Percentiles rank a stretch among this genome's conserved stretches.
Conservation (phyloP, 768 basidiomycete species). For the Psilocybe cyanescens region DNA sequence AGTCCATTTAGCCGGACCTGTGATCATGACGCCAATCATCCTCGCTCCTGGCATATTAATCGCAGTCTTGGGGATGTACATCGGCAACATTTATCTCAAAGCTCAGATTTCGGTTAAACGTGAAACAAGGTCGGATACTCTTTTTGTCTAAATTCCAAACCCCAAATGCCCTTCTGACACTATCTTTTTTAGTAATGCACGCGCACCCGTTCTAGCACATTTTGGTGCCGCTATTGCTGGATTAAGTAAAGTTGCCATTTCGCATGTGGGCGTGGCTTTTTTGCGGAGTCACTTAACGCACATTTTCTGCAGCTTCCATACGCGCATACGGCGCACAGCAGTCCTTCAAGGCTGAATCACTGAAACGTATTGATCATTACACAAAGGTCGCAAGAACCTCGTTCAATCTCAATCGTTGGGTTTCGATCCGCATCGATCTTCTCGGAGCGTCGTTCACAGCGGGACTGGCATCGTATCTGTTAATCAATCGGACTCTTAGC, state of each 20-base stretch:
- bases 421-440: slow-evolving; percentile 56
- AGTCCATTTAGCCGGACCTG: slow-evolving; percentile 46
- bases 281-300: not conserved
- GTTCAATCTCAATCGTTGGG: slow-evolving; percentile 55
- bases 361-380: slow-evolving; percentile 58
- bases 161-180: not conserved
- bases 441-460: slow-evolving; percentile 62
- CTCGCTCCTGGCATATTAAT: not conserved
- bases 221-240: slow-evolving; percentile 54
- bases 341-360: slow-evolving; percentile 48
- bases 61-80: not conserved
- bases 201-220: slow-evolving; percentile 48
- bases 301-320: slow-evolving; percentile 46
- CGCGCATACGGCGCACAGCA: slow-evolving; percentile 69
- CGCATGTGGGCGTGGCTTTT: not conserved
- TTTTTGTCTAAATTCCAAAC: not conserved
- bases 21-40: slow-evolving; percentile 43
- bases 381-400: slow-evolving; percentile 47
- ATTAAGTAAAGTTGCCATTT: slow-evolving; percentile 36
- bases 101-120: not conserved
- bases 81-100: slow-evolving; percentile 3
- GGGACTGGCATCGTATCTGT: slow-evolving; percentile 57
- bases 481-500: slow-evolving; percentile 37
- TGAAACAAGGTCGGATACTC: not conserved
- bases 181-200: slow-evolving; percentile 27